phyloP scores from a whole-genome alignment of 2,329 filamentous ascomycete species.

The Dendryphion nanum region DNA sequence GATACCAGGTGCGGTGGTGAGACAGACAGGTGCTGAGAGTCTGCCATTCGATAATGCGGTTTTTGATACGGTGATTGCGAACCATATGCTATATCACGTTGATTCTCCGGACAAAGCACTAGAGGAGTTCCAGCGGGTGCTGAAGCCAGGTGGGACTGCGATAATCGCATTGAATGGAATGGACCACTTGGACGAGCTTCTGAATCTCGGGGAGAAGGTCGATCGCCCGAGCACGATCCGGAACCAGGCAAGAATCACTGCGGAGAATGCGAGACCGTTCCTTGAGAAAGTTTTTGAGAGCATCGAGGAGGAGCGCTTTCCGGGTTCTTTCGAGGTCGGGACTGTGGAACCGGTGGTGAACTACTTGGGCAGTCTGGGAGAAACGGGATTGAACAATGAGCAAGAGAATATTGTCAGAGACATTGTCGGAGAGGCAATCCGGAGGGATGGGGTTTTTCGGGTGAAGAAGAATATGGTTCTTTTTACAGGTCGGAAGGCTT shows the following conservation, averaged over 20 bases:
- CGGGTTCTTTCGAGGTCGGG: slow-evolving; percentile 6
- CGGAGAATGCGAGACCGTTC: slow-evolving; percentile 5
- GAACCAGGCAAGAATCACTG: slow-evolving; percentile 8
- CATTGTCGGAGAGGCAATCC: slow-evolving; percentile 3
- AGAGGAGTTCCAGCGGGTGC: slow-evolving; percentile 9
- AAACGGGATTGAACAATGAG: slow-evolving; percentile 3
- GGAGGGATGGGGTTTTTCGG: slow-evolving; percentile 7
- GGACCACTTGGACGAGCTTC: slow-evolving; percentile 9
- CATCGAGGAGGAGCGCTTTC: slow-evolving; percentile 6
- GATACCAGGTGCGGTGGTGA: slow-evolving; percentile 5
- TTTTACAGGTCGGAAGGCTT: slow-evolving; percentile 3
- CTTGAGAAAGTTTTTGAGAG: slow-evolving; percentile 4
- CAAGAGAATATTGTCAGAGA: slow-evolving; percentile 3
- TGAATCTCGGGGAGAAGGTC: slow-evolving; percentile 5
- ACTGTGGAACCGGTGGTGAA: slow-evolving; percentile 7
- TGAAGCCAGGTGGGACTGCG: slow-evolving; percentile 8
- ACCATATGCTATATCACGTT: slow-evolving; percentile 14
- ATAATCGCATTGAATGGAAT: slow-evolving; percentile 10
- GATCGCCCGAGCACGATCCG: slow-evolving; percentile 7
- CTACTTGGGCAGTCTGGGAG: slow-evolving; percentile 7
- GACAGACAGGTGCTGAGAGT: slow-evolving; percentile 7
- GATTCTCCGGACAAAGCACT: slow-evolving; percentile 8
- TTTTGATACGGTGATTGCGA: slow-evolving; percentile 13
- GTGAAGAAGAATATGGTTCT: slow-evolving; percentile 11
- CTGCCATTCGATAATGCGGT: slow-evolving; percentile 8